phyloP scores from a whole-genome alignment of 106 monocot genomes.

The Allium cepa region DNA sequence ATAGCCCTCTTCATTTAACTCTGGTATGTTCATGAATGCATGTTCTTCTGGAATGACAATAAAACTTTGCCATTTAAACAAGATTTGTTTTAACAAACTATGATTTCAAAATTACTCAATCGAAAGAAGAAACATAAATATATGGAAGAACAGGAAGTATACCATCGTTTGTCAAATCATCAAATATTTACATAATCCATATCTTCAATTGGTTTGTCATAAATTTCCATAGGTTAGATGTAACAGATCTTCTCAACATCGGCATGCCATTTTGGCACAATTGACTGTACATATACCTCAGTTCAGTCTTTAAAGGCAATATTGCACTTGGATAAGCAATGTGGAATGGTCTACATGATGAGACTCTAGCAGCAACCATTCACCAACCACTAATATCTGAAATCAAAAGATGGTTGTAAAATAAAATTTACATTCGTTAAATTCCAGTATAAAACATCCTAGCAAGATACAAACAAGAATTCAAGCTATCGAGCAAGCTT shows the following conservation, averaged over 20 bases:
- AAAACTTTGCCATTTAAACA: too few species aligned
- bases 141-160: background rate
- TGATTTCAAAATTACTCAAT: too few species aligned
- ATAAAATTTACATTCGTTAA: background rate
- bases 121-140: too few species aligned
- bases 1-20: too few species aligned
- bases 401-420: background rate
- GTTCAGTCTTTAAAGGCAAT: conserved; percentile 62
- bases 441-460: too few species aligned
- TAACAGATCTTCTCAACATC: conserved; percentile 88
- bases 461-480: too few species aligned
- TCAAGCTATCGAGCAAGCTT: too few species aligned
- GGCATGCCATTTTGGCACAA: conserved; percentile 96
- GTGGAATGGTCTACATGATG: conserved; percentile 76
- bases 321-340: conserved; percentile 85
- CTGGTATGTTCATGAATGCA: too few species aligned
- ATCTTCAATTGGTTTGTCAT: conserved; percentile 60
- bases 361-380: conserved; percentile 93
- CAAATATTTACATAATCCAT: conserved; percentile 82
- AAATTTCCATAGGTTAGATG: conserved; percentile 82
- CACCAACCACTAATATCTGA: conserved; percentile 83
- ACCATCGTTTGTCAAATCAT: conserved; percentile 91
- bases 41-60: too few species aligned
- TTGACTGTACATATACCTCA: conserved; percentile 69
- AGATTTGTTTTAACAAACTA: too few species aligned